Evolutionary conservation across 352 stramenopile genomes (phyloP).

Genomic region (Globisporangium nodosum): DNA sequence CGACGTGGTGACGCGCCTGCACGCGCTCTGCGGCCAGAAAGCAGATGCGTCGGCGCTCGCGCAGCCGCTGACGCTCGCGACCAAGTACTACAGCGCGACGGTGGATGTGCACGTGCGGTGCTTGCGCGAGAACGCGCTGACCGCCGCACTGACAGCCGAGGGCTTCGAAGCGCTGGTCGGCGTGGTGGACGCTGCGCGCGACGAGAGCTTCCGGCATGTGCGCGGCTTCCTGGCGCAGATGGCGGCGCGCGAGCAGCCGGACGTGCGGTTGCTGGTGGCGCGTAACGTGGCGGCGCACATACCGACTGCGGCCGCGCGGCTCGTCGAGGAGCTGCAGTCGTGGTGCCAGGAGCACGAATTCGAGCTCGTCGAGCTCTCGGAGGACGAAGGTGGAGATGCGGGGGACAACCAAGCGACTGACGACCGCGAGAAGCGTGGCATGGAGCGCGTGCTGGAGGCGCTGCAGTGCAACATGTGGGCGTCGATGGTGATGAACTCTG

Average conservation of each 20-base stretch:
- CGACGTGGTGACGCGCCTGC: slow-evolving; percentile 22
- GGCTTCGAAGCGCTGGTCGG: slow-evolving; percentile 63
- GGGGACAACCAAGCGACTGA: background rate
- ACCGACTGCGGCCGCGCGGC: slow-evolving; percentile 10
- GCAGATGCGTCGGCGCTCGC: background rate
- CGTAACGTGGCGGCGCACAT: slow-evolving; percentile 16
- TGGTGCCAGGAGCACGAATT: slow-evolving; percentile 64
- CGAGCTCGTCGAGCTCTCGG: slow-evolving; percentile 45
- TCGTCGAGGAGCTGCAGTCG: slow-evolving; percentile 27
- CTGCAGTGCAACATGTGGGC: slow-evolving; percentile 77
- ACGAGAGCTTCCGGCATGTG: slow-evolving; percentile 40
- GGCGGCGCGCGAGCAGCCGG: slow-evolving; percentile 38
- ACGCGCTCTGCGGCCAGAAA: slow-evolving; percentile 25
- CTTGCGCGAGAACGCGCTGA: slow-evolving; percentile 32
- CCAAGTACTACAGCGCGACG: slow-evolving; percentile 64
- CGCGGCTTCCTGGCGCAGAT: slow-evolving; percentile 35
- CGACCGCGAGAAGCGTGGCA: slow-evolving; percentile 37
- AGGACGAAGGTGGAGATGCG: slow-evolving; percentile 8
- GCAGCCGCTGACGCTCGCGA: slow-evolving; percentile 35
- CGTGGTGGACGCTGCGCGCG: slow-evolving; percentile 33
- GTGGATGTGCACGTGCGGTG: slow-evolving; percentile 50
- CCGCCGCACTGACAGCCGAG: slow-evolving; percentile 28
- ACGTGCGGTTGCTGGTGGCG: slow-evolving; percentile 54
- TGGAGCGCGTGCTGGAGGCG: slow-evolving; percentile 68
- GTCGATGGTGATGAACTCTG: slow-evolving; percentile 50